Conservation (phyloP, 331 rosid genomes). For the Stylosanthes scabra region DNA sequence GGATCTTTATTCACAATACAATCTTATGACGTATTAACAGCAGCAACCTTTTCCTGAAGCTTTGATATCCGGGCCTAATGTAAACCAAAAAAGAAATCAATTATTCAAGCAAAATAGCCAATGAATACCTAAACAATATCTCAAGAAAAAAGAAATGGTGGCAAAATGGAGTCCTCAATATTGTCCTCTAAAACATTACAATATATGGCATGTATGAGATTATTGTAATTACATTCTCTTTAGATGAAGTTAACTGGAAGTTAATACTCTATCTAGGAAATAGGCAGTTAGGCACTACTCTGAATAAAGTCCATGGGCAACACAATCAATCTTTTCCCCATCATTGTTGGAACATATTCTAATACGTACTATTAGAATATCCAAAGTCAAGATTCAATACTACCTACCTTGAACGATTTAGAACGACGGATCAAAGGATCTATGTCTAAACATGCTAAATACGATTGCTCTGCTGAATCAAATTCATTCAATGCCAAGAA, state of each 20-base stretch:
- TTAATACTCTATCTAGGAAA: constrained; percentile 1
- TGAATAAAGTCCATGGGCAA: no score
- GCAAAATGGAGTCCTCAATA: neutral
- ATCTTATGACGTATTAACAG: constrained; percentile 48
- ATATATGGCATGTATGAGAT: constrained; percentile 12
- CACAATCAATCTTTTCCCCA: no score
- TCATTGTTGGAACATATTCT: no score
- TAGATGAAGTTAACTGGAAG: constrained; percentile 19
- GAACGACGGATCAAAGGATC: constrained; percentile 84
- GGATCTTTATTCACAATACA: constrained; percentile 28
- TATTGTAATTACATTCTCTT: constrained; percentile 6
- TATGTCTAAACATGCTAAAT: constrained; percentile 61
- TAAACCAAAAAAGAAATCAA: constrained; percentile 1
- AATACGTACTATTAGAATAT: constrained; percentile 15
- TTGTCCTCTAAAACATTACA: constrained; percentile 11
- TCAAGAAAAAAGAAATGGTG: neutral
- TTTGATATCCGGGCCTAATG: constrained; percentile 63
- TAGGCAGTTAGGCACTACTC: no score
- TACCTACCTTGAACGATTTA: constrained; percentile 94
- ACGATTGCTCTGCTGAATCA: constrained; percentile 75
- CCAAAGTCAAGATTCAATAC: constrained; percentile 19
- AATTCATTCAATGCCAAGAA: constrained; percentile 60
- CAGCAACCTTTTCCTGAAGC: constrained; percentile 67
- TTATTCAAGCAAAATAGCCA: constrained; percentile 1
- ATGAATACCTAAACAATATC: neutral